Conservation (phyloP, 2,329 filamentous ascomycete species). For the Gnomoniopsis sp. region DNA sequence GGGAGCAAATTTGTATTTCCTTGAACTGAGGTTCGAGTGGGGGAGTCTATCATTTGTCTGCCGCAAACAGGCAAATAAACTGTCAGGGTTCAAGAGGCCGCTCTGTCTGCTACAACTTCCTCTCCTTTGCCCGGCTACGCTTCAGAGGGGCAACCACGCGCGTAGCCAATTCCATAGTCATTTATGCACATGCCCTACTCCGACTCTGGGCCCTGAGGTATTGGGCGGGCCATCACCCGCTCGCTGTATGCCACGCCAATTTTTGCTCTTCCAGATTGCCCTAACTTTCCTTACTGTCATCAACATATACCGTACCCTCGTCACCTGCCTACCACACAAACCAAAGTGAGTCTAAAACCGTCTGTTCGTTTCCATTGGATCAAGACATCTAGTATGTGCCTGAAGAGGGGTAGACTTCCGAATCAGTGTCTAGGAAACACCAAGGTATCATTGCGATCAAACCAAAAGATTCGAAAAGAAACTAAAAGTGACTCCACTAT, state of each 20-base stretch:
- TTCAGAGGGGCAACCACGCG: neutral
- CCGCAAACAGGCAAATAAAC: neutral
- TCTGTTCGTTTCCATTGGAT: neutral
- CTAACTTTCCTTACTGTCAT: neutral
- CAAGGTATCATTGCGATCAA: slow-evolving; percentile 4
- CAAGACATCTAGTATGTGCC: slow-evolving; percentile 9
- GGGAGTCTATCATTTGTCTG: neutral
- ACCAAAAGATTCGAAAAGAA: neutral
- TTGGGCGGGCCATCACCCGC: neutral
- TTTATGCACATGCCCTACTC: neutral
- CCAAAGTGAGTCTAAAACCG: slow-evolving; percentile 8
- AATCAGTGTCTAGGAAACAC: neutral
- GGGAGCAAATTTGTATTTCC: neutral
- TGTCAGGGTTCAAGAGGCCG: neutral
- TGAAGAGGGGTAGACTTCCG: neutral
- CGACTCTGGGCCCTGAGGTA: neutral
- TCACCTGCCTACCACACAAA: slow-evolving; percentile 1
- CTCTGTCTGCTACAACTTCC: neutral
- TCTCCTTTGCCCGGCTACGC: neutral
- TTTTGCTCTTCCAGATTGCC: neutral
- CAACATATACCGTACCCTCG: neutral
- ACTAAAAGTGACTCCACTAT: neutral
- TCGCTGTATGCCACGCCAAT: neutral
- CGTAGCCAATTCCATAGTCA: neutral
- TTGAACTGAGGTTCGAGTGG: neutral